These are phyloP conservation scores for Leccinum truebloodii DNA, from an alignment of 768 basidiomycete genomes.

Conservation along the genomic window DNA sequence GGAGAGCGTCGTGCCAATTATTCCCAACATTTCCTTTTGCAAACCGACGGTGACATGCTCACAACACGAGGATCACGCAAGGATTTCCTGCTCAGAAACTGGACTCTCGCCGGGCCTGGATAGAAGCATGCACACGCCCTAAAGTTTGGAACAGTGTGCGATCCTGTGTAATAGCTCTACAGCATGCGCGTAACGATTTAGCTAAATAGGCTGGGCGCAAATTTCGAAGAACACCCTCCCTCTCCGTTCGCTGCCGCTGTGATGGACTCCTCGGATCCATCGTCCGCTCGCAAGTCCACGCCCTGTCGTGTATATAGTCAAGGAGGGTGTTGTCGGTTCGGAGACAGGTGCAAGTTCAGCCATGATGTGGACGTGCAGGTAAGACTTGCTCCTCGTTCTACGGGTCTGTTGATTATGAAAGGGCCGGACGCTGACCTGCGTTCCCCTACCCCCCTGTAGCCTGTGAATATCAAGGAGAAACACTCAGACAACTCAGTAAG, in stretches of 20 bases:
- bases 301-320: constrained; percentile 25
- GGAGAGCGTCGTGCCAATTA: too few species aligned
- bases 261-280: constrained; percentile 10
- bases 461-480: not conserved
- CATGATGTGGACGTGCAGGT: constrained; percentile 20
- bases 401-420: not conserved
- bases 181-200: not conserved
- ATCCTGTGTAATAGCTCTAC: not conserved
- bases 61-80: not conserved
- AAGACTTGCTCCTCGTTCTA: not conserved
- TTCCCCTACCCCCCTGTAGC: constrained; percentile 1
- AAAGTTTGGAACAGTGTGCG: not conserved
- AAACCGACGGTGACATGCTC: not conserved
- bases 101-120: not conserved
- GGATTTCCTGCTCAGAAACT: not conserved
- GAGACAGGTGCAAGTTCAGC: constrained; percentile 26
- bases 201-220: constrained; percentile 3
- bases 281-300: not conserved
- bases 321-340: constrained; percentile 29
- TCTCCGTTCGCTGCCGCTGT: not conserved
- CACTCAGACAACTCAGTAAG: not conserved
- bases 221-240: not conserved
- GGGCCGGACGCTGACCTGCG: not conserved
- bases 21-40: not conserved
- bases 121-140: not conserved